These are phyloP conservation scores for Deinandra increscens DNA, from an alignment of 129 eudicot genomes.

Conservation along the genomic window DNA sequence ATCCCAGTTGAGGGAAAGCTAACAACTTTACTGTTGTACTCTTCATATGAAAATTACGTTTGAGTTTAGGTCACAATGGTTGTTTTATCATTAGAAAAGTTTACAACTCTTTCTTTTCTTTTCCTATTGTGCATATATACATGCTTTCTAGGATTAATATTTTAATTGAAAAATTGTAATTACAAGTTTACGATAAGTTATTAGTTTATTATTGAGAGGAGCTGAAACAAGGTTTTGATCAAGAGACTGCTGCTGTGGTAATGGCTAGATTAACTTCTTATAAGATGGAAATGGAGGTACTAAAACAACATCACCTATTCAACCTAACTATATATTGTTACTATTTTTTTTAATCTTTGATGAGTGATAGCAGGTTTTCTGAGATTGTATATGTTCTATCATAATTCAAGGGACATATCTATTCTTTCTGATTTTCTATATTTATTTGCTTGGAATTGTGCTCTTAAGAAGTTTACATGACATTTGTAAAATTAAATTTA, in stretches of 20 bases:
- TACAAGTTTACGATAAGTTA: background rate
- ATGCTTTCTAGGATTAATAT: background rate
- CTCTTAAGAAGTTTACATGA: too few species aligned
- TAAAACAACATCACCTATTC: background rate
- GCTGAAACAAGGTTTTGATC: slow-evolving; percentile 93
- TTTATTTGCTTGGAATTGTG: too few species aligned
- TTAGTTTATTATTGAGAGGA: slow-evolving; percentile 69
- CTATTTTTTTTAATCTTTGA: background rate
- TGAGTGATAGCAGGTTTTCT: too few species aligned
- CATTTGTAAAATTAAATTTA: too few species aligned
- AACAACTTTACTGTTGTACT: background rate
- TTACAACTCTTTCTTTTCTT: background rate
- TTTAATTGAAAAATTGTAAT: background rate
- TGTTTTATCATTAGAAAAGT: slow-evolving; percentile 2
- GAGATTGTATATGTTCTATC: too few species aligned
- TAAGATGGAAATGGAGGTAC: slow-evolving; percentile 97
- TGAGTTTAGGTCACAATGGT: background rate
- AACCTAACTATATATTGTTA: background rate
- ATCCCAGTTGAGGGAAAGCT: background rate
- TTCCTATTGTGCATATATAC: background rate
- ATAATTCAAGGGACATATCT: too few species aligned
- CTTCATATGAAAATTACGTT: background rate
- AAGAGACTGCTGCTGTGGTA: slow-evolving; percentile 93
- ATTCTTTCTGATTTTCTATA: too few species aligned
- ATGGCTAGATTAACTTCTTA: slow-evolving; percentile 82